Evolutionary conservation across 2,329 filamentous ascomycete genomes (phyloP).

Genomic region (Diaporthe sp.): DNA sequence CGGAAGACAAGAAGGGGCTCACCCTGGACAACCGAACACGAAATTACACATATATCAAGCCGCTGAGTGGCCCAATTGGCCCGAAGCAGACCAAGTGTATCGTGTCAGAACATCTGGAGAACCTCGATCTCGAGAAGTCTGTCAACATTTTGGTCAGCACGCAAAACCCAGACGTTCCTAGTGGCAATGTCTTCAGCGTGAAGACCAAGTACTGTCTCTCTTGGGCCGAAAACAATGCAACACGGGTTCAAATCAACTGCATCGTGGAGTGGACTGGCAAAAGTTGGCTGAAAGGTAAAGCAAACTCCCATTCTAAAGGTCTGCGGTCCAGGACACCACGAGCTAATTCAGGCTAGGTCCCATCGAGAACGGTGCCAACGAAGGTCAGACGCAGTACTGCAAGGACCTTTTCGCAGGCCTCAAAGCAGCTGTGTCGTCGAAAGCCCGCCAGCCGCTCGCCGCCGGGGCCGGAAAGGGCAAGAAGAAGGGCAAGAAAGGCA

Average conservation of each 20-base stretch:
- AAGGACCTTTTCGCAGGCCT: constrained; percentile 82
- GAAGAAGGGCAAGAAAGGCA: constrained; percentile 69
- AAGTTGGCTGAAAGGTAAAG: constrained; percentile 93
- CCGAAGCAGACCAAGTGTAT: constrained; percentile 96
- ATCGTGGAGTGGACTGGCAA: constrained; percentile 97
- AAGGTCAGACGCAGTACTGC: constrained; percentile 86
- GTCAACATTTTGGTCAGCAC: constrained; percentile 86
- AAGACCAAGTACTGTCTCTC: constrained; percentile 96
- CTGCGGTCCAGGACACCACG: constrained; percentile 12
- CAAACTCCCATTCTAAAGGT: constrained; percentile 25
- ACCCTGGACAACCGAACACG: constrained; percentile 79
- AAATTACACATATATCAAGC: constrained; percentile 90
- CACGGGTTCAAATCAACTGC: constrained; percentile 87
- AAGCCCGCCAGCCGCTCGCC: constrained; percentile 61
- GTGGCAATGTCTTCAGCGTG: constrained; percentile 87
- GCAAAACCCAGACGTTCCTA: constrained; percentile 94
- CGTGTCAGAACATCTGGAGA: constrained; percentile 85
- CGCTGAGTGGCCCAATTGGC: constrained; percentile 83
- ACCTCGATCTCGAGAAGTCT: constrained; percentile 86
- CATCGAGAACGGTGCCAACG: constrained; percentile 94
- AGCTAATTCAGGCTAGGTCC: constrained; percentile 68
- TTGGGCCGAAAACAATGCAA: constrained; percentile 89
- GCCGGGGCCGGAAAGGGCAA: constrained; percentile 65
- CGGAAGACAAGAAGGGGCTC: constrained; percentile 85
- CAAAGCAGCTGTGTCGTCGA: constrained; percentile 77